Evolutionary conservation across 2,329 filamentous ascomycete species (phyloP).

Genomic region (Colletotrichum aenigma): DNA sequence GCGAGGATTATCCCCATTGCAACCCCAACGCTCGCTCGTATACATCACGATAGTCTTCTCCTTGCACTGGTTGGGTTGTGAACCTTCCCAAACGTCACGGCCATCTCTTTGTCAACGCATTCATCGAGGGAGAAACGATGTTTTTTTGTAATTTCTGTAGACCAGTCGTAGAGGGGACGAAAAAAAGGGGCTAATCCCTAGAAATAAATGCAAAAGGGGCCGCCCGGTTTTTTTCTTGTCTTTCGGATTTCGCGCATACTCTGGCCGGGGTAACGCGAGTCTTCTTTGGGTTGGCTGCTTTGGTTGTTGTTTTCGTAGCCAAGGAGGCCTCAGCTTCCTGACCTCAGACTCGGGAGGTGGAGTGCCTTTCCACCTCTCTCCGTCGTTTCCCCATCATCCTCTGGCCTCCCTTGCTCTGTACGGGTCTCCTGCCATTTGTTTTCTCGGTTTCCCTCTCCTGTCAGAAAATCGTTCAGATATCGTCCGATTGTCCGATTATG

Average conservation of each 20-base stretch:
- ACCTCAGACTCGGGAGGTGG: neutral
- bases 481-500: neutral
- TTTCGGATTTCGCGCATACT: neutral
- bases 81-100: neutral
- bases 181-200: constrained; percentile 3
- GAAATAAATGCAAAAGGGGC: constrained; percentile 20
- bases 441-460: neutral
- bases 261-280: neutral
- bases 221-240: neutral
- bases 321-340: neutral
- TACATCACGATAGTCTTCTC: neutral
- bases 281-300: neutral
- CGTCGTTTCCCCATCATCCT: constrained; percentile 6
- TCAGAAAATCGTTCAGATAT: neutral
- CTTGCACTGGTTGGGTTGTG: neutral
- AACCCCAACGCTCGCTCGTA: neutral
- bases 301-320: neutral
- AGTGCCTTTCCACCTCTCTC: neutral
- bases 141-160: neutral
- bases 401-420: neutral
- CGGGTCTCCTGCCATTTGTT: neutral
- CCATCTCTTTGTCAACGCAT: neutral
- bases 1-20: neutral
- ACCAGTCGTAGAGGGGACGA: neutral
- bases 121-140: neutral